A percentile compares a stretch with the other conserved stretches of the same genome.
Evolutionary conservation across 352 stramenopile species (phyloP).

Genomic region (Elongisporangium prolatum): DNA sequence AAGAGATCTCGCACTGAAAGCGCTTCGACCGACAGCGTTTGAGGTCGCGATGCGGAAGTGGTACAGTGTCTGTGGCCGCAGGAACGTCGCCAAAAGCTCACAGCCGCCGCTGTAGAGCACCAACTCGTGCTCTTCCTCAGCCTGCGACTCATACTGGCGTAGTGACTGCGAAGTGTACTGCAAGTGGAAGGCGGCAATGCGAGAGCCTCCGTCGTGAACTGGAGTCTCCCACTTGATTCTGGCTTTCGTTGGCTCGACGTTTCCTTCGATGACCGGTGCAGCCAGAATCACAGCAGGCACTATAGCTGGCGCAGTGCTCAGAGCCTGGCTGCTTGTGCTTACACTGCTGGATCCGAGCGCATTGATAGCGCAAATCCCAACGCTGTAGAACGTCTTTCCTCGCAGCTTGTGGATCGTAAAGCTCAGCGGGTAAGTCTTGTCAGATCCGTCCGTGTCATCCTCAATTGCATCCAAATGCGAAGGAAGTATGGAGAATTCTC

Average conservation of each 20-base stretch:
- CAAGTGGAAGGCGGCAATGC: constrained; percentile 39
- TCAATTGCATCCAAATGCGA: constrained; percentile 14
- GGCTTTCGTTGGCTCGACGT: constrained; percentile 43
- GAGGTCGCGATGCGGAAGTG: constrained; percentile 43
- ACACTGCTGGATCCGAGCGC: constrained; percentile 28
- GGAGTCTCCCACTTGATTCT: constrained; percentile 33
- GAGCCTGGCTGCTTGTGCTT: constrained; percentile 30
- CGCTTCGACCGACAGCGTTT: constrained; percentile 34
- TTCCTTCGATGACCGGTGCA: constrained; percentile 14
- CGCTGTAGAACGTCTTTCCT: constrained; percentile 40
- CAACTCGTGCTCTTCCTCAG: constrained; percentile 37
- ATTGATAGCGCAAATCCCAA: constrained; percentile 40
- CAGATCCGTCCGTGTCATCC: not conserved
- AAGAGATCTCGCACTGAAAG: constrained; percentile 30
- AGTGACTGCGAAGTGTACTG: constrained; percentile 32
- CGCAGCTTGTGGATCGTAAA: constrained; percentile 31
- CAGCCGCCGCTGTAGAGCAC: constrained; percentile 21
- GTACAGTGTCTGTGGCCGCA: constrained; percentile 53
- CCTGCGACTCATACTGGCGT: not conserved
- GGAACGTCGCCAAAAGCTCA: constrained; percentile 34
- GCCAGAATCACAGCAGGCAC: constrained; percentile 28
- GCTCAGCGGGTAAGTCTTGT: not conserved
- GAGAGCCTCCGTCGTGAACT: constrained; percentile 44
- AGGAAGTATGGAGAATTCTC: constrained; percentile 22
- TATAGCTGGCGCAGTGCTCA: constrained; percentile 32